phyloP scores from a whole-genome alignment of 306 rosid species.

The Trifolium repens region DNA sequence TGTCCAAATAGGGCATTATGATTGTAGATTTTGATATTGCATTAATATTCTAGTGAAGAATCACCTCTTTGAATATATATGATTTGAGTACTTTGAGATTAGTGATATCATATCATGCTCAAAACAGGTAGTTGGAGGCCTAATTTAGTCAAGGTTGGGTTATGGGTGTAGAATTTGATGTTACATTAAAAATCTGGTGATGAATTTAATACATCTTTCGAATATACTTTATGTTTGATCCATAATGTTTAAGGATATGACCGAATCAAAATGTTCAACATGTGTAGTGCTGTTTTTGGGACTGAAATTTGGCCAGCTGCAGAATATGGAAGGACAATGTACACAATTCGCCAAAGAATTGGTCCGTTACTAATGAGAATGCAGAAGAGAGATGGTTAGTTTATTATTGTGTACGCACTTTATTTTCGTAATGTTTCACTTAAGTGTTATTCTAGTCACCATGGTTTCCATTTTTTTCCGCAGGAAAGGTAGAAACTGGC shows the following conservation, averaged over 20 bases:
- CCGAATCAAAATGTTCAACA: constrained; percentile 36
- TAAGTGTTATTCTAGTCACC: constrained; percentile 20
- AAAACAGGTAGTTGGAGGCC: neutral
- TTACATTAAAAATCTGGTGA: constrained; percentile 1
- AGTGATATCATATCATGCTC: neutral
- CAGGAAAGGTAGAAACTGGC: constrained; percentile 66
- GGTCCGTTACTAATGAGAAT: constrained; percentile 92
- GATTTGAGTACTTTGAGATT: neutral
- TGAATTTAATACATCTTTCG: neutral
- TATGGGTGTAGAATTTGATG: constrained; percentile 25
- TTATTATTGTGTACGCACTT: constrained; percentile 34
- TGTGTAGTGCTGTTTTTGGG: constrained; percentile 96
- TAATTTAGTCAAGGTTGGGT: neutral
- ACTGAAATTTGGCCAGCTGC: constrained; percentile 99
- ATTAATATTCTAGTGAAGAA: neutral
- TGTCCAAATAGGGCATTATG: neutral
- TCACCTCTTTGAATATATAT: neutral
- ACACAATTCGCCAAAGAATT: constrained; percentile 88
- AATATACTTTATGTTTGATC: neutral
- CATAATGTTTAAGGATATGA: constrained; percentile 39
- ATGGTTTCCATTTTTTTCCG: constrained; percentile 21
- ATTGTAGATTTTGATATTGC: neutral
- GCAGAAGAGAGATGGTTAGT: constrained; percentile 91
- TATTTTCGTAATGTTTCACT: constrained; percentile 1
- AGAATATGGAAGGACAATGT: constrained; percentile 98